Percentiles rank a stretch among this genome's conserved stretches.
Evolutionary conservation across 1,284 basidiomycete genomes (phyloP).

Genomic region (Rhizoctonia solani): DNA sequence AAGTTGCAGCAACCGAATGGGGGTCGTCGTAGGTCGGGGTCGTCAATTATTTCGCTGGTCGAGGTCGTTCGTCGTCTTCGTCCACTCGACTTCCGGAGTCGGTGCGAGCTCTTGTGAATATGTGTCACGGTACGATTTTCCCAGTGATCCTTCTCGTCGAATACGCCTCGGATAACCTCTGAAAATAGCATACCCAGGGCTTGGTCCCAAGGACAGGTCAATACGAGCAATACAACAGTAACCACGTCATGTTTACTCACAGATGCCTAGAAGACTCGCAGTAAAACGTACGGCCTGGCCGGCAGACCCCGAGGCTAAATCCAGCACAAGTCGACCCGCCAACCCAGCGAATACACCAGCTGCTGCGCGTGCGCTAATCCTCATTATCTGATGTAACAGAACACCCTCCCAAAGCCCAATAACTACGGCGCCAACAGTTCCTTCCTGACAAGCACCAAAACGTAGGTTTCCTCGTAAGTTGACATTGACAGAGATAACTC

Average conservation of each 20-base stretch:
- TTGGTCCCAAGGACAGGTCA: background rate
- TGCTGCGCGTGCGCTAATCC: slow-evolving; percentile 21
- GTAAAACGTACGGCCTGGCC: slow-evolving; percentile 26
- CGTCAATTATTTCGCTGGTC: background rate
- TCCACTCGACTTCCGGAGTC: slow-evolving; percentile 8
- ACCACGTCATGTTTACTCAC: slow-evolving; percentile 5
- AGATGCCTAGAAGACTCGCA: slow-evolving; percentile 28
- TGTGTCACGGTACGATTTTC: slow-evolving; percentile 25
- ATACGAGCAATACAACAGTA: background rate
- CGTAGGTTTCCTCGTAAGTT: slow-evolving; percentile 11
- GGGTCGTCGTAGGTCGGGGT: slow-evolving; percentile 31
- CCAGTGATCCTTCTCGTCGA: slow-evolving; percentile 34
- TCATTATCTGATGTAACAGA: slow-evolving; percentile 24
- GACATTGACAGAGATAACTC: background rate
- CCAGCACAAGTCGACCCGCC: slow-evolving; percentile 20
- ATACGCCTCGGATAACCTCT: slow-evolving; percentile 30
- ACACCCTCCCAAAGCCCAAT: slow-evolving; percentile 33
- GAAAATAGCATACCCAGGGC: slow-evolving; percentile 30
- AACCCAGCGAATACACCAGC: slow-evolving; percentile 31
- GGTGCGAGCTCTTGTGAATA: slow-evolving; percentile 16
- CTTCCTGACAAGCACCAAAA: slow-evolving; percentile 12
- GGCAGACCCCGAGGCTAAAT: slow-evolving; percentile 7
- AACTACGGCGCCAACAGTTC: slow-evolving; percentile 17
- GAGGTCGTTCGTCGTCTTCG: slow-evolving; percentile 13
- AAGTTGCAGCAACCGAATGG: slow-evolving; percentile 20